Evolutionary conservation across 108 stramenopile genomes (phyloP).

Genomic region (Asterionellopsis glacialis): DNA sequence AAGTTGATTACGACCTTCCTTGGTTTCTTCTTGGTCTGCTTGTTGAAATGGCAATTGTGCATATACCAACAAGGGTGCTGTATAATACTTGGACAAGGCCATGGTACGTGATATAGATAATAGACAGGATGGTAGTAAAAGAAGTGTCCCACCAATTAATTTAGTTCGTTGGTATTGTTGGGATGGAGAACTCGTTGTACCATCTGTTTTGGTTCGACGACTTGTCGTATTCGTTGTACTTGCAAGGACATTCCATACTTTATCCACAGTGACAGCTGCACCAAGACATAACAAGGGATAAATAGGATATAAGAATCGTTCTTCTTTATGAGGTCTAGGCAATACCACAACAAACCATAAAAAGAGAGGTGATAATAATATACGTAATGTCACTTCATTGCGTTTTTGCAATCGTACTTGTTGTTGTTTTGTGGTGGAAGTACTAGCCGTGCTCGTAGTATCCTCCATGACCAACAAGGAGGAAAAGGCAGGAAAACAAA

Average conservation of each 20-base stretch:
- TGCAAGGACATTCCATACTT: not conserved
- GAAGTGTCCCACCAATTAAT: not conserved
- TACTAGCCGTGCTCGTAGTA: no score
- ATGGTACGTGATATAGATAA: slow-evolving; percentile 55
- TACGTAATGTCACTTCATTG: not conserved
- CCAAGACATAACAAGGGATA: slow-evolving; percentile 74
- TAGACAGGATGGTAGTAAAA: slow-evolving; percentile 1
- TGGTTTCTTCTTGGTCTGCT: not conserved
- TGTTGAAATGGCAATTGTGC: slow-evolving; percentile 22
- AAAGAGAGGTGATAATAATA: slow-evolving; percentile 48
- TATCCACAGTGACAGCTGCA: slow-evolving; percentile 25
- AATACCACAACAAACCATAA: slow-evolving; percentile 82
- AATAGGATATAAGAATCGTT: slow-evolving; percentile 90
- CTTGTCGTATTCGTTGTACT: not conserved
- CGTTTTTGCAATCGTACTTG: not conserved
- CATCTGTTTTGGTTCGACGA: no score
- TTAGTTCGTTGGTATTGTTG: not conserved
- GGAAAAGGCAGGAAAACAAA: slow-evolving; percentile 15
- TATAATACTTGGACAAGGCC: slow-evolving; percentile 68
- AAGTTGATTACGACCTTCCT: not conserved
- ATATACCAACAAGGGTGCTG: slow-evolving; percentile 71
- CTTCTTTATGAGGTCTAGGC: slow-evolving; percentile 95
- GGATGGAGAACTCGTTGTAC: no score
- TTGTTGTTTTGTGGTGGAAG: no score
- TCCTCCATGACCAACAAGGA: no score